Base-by-base conservation (phyloP, 2,329 filamentous ascomycete genomes). In the Xylaria polymorpha region DNA sequence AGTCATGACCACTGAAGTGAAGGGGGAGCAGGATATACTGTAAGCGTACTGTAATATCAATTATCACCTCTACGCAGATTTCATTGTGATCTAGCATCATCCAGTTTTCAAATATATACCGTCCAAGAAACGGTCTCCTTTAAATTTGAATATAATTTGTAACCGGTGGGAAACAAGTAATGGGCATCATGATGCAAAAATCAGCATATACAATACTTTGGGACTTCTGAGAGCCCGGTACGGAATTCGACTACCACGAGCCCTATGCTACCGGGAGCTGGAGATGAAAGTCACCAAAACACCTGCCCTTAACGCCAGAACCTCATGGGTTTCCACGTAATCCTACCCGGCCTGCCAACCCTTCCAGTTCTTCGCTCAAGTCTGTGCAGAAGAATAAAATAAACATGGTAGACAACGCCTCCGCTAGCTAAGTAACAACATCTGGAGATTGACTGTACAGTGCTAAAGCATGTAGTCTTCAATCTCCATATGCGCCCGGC, bases 281-380 rank as follows among this genome's bases (percentile, higher is more conserved):
- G 22, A 61, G 29, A 51, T 51, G 32, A 51, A 59, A 59, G 32
- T 48, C 48, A 59, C 32, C 43, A 15, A 58, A 61, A 69, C 59
- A 61, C 66, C 63, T 56, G 62, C 66, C 69, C 37, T 60, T 10
- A 71, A 71, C 69, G 69, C 69, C 69, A 50, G 48, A 67, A 59
- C 59, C 66, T 41, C 43, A 46, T 18, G 22, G 25, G 66, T 66
- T 65, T 64, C 59, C 58, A 48, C 66, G 35, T 62, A 43, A 67
- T 48, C 61, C 51, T 67, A 63, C 57, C 68, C 25, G 41, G 57
- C 61, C 63, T 64, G 43, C 61, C 58, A 53, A 53, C 29, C 51
- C 48, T 44, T 39, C 69, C 51, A 43, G 35, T 60, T 46, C 64
- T 50, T 65, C 67, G 51, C 61, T 69, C 35, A 63, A 51, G 32